Evolutionary conservation across 2,329 filamentous ascomycete genomes (phyloP), one percentile per base, ranked within the genome.

Genomic region (Fusarium virguliforme): DNA sequence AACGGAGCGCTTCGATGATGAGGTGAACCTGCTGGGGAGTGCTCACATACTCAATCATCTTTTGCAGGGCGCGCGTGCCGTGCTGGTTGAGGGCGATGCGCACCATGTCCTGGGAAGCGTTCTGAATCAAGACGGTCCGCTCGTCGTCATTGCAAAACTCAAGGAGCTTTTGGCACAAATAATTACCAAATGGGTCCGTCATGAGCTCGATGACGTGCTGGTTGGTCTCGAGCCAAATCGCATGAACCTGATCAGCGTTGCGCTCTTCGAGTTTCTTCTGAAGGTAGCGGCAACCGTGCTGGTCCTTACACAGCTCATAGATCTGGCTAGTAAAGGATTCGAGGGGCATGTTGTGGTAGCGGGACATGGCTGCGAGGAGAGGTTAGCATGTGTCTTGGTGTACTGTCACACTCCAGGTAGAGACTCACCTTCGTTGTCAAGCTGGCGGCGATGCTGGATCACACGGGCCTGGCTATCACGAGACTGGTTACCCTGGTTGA

Each of bases 151-250:
- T 97, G 83, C 94, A 95, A 81, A 92, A 97, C 83, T 99, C 96
- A 34, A 99, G 89, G 69, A 99, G 86, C 88, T 98, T 99, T 86
- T 99, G 96, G 86, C 95, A 98, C 74, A 99, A 90, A 82, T 99
- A 99, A 86, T 99, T 99, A 80, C 96, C 96, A 81, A 99, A 99
- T 9, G 96, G 95, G 82, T 99, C 95, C 67, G 94, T 98, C 96
- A 99, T 99, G 72, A 99, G 87, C 85, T 99, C 96, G 70, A 97
- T 91, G 75, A 99, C 95, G 80, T 98, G 94, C 78, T 92, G 88
- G 79, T 95, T 94, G 59, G 95, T 97, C 85, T 99, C 96, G 32
- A 91, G 86, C 86, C 97, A 99, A 80, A 99, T 98, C 85, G 95
- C 91, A 80, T 97, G 92, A 57, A 98, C 89, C 76, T 97, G 90